A percentile compares a stretch with the other conserved stretches of the same genome.
phyloP scores from a whole-genome alignment of 371 early-diverging fungal genomes.

The Scutellospora calospora region DNA sequence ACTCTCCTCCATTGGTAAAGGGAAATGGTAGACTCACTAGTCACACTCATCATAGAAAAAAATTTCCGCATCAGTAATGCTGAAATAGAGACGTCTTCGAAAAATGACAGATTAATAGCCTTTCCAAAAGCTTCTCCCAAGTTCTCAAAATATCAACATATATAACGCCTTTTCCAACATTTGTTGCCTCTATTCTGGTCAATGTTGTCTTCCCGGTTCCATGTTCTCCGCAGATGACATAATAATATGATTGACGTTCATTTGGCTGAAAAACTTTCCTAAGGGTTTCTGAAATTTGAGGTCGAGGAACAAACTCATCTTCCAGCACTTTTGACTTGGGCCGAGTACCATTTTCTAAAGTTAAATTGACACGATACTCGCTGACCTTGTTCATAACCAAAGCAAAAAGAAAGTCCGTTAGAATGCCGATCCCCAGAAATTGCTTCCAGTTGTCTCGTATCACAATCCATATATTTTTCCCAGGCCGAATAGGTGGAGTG shows the following conservation, averaged over 20 bases:
- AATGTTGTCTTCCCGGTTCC: conserved; percentile 33
- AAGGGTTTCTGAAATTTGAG: conserved; percentile 14
- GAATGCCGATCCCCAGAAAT: not conserved
- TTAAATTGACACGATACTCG: not conserved
- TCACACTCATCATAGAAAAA: not conserved
- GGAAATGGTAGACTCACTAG: not conserved
- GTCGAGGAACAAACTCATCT: conserved; percentile 14
- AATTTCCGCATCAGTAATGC: not conserved
- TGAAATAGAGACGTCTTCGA: not conserved
- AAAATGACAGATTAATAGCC: conserved; percentile 26
- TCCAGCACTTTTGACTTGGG: not conserved
- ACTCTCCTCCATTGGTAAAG: not conserved
- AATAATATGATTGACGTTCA: conserved; percentile 9
- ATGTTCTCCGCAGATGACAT: conserved; percentile 11
- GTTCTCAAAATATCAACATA: conserved; percentile 24
- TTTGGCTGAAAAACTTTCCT: conserved; percentile 31
- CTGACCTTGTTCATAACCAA: not conserved
- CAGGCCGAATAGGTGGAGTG: not conserved
- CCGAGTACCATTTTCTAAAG: conserved; percentile 26
- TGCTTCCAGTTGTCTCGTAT: not conserved
- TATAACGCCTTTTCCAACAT: conserved; percentile 29
- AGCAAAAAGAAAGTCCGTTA: not conserved
- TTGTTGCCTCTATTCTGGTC: not conserved
- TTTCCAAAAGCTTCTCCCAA: conserved; percentile 32
- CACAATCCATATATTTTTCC: not conserved